Conservation (phyloP, 305 asterid genomes). For the Fraxinus angustifolia region DNA sequence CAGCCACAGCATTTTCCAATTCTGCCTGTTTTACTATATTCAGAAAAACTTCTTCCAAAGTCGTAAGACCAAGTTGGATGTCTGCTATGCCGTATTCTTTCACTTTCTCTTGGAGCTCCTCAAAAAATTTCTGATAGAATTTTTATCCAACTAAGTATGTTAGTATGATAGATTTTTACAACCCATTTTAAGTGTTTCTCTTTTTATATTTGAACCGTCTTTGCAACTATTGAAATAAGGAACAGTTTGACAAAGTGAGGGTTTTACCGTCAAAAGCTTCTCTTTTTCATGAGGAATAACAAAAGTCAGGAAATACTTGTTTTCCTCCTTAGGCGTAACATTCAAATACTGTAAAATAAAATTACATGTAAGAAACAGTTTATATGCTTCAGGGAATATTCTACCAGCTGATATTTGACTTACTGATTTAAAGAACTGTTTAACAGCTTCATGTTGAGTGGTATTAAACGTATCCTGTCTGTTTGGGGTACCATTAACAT, state of each 20-base stretch:
- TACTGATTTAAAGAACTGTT: conserved; percentile 70
- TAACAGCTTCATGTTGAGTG: conserved; percentile 58
- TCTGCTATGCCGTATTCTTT: conserved; percentile 63
- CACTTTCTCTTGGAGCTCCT: conserved; percentile 63
- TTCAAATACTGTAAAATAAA: conserved; percentile 53
- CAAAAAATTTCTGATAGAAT: conserved; percentile 55
- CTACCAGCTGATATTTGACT: conserved; percentile 24
- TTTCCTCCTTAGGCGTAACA: conserved; percentile 73
- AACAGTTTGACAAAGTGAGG: not conserved
- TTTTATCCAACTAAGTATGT: not conserved
- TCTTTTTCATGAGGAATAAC: conserved; percentile 80
- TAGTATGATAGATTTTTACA: not conserved
- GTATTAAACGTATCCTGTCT: conserved; percentile 33
- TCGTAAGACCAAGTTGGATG: conserved; percentile 87
- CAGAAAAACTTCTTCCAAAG: conserved; percentile 89
- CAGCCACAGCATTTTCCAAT: conserved; percentile 57
- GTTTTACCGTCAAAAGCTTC: conserved; percentile 65
- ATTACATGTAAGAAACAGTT: conserved; percentile 7
- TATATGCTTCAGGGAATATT: not conserved
- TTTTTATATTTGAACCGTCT: not conserved
- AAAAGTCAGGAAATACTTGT: conserved; percentile 62
- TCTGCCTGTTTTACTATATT: conserved; percentile 77
- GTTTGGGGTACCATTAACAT: conserved; percentile 31
- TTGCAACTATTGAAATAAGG: not conserved
- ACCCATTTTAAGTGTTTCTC: not conserved